Evolutionary conservation across 2,329 filamentous ascomycete species (phyloP).

Genomic region (Amphichorda felina): DNA sequence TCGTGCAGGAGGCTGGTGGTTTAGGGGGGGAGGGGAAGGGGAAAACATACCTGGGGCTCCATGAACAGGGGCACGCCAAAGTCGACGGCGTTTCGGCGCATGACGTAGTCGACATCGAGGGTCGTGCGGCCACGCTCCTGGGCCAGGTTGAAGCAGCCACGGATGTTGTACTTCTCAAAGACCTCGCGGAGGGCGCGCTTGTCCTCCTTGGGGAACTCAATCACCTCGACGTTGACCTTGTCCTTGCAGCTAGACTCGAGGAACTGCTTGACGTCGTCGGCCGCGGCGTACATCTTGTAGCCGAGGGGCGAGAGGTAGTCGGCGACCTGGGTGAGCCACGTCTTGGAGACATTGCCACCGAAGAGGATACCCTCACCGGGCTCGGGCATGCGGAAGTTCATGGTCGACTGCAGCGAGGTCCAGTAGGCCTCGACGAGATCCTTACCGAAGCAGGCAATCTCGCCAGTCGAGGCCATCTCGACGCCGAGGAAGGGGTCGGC

Average conservation of each 20-base stretch:
- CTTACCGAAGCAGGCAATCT: constrained; percentile 98
- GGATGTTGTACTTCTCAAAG: constrained; percentile 94
- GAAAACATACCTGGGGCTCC: constrained; percentile 76
- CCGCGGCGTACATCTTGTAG: constrained; percentile 89
- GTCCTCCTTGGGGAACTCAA: constrained; percentile 93
- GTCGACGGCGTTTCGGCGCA: constrained; percentile 96
- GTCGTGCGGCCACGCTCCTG: constrained; percentile 71
- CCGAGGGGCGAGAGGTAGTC: constrained; percentile 80
- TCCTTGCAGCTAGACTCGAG: constrained; percentile 62
- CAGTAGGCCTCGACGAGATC: constrained; percentile 95
- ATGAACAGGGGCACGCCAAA: constrained; percentile 97
- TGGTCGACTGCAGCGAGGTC: constrained; percentile 88
- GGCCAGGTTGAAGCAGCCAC: constrained; percentile 91
- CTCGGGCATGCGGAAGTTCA: constrained; percentile 98
- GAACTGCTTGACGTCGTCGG: constrained; percentile 68
- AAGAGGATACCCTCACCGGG: constrained; percentile 92
- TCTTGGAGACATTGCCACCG: constrained; percentile 66
- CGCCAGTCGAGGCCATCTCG: constrained; percentile 93
- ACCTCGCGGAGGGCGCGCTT: constrained; percentile 91
- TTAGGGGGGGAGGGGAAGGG: not conserved
- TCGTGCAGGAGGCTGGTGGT: constrained; percentile 16
- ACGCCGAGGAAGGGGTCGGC: constrained; percentile 96
- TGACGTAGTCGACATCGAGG: constrained; percentile 92
- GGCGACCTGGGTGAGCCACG: constrained; percentile 66
- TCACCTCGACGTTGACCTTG: constrained; percentile 67